A percentile compares a stretch with the other conserved stretches of the same genome.
phyloP scores from a whole-genome alignment of 2,329 filamentous ascomycete genomes.

The Cladophialophora immunda region DNA sequence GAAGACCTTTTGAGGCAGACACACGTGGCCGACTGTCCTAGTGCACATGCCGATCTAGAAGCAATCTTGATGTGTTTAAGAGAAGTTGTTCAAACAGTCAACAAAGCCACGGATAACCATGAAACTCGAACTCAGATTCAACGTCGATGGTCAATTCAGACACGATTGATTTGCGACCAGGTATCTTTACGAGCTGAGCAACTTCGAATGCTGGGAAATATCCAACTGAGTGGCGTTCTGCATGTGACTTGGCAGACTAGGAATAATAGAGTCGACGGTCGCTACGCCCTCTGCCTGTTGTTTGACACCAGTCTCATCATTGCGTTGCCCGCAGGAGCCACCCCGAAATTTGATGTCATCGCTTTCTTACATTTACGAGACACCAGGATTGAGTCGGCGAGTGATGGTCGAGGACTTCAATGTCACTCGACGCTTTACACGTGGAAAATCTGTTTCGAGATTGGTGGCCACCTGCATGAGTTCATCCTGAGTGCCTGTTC shows the following conservation, averaged over 20 bases:
- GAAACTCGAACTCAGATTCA: constrained; percentile 74
- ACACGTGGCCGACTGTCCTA: constrained; percentile 83
- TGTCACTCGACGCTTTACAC: constrained; percentile 86
- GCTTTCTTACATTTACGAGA: constrained; percentile 75
- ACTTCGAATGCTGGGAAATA: constrained; percentile 82
- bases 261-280: constrained; percentile 69
- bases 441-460: constrained; percentile 90
- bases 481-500: constrained; percentile 88
- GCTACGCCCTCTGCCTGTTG: constrained; percentile 86
- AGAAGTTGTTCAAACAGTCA: constrained; percentile 80
- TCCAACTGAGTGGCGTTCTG: constrained; percentile 82
- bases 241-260: constrained; percentile 82
- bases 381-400: constrained; percentile 72
- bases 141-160: constrained; percentile 85
- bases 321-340: constrained; percentile 71
- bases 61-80: constrained; percentile 75
- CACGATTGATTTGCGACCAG: constrained; percentile 77
- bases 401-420: constrained; percentile 82
- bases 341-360: constrained; percentile 74
- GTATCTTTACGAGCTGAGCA: constrained; percentile 64
- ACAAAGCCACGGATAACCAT: constrained; percentile 81
- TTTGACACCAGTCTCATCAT: constrained; percentile 83
- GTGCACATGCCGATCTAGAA: constrained; percentile 81
- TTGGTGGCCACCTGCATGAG: constrained; percentile 79
- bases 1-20: constrained; percentile 83